Conservation (phyloP, 495 filamentous ascomycete species). For the Xylaria telfairii region DNA sequence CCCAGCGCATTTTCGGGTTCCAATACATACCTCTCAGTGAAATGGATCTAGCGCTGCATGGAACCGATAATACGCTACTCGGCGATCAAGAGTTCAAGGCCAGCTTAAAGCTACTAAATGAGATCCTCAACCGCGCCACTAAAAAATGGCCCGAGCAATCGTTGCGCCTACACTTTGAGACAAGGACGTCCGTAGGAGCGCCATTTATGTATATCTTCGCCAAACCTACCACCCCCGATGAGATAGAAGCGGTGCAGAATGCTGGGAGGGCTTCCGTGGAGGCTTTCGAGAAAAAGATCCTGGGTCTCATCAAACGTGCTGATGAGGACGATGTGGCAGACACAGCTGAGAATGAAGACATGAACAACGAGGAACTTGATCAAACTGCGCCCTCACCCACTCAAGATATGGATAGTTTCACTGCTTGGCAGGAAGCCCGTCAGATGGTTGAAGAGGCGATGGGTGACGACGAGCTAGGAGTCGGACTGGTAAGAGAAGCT, state of each 20-base stretch:
- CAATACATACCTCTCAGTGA: constrained; percentile 87
- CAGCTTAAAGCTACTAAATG: constrained; percentile 78
- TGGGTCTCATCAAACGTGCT: constrained; percentile 50
- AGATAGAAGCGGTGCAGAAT: constrained; percentile 76
- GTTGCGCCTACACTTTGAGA: constrained; percentile 87
- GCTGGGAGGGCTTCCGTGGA: constrained; percentile 65
- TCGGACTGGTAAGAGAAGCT: constrained; percentile 49
- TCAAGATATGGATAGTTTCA: constrained; percentile 35
- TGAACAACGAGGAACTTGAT: constrained; percentile 31
- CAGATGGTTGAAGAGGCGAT: constrained; percentile 60
- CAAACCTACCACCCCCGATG: constrained; percentile 75
- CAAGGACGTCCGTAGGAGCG: constrained; percentile 55
- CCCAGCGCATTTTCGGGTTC: constrained; percentile 94
- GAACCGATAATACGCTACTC: constrained; percentile 64
- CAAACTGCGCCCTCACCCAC: constrained; percentile 31
- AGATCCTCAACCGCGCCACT: constrained; percentile 75
- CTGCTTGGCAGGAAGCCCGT: constrained; percentile 60
- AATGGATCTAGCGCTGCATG: constrained; percentile 87
- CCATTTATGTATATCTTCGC: constrained; percentile 90
- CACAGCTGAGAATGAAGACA: constrained; percentile 29
- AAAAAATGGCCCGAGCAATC: constrained; percentile 74
- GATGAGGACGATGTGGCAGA: constrained; percentile 33
- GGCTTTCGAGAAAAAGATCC: constrained; percentile 69
- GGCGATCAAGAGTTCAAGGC: constrained; percentile 89
- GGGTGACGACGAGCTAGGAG: constrained; percentile 58